Conservation (phyloP, 2,329 filamentous ascomycete genomes). For the Penicillium italicum region DNA sequence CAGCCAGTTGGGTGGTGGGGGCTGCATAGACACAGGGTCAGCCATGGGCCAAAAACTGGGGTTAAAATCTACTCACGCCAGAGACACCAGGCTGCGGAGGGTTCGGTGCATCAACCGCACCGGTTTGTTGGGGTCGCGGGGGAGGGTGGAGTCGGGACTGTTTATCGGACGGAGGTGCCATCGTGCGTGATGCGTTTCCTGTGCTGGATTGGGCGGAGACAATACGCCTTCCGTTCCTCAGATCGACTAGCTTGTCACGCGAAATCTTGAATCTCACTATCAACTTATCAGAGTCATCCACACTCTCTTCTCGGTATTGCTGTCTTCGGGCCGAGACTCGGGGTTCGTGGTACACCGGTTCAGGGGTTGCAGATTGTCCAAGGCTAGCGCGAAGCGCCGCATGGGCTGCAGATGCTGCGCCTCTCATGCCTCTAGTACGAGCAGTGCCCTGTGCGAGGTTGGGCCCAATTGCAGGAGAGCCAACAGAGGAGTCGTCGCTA, state of each 20-base stretch:
- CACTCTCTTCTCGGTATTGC: constrained; percentile 72
- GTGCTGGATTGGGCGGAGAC: constrained; percentile 53
- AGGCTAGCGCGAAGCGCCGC: constrained; percentile 74
- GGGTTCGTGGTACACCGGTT: constrained; percentile 68
- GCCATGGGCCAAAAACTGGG: constrained; percentile 14
- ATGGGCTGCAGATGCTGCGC: constrained; percentile 80
- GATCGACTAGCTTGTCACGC: constrained; percentile 59
- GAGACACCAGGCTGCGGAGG: constrained; percentile 42
- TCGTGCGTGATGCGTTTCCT: constrained; percentile 53
- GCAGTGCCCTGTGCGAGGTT: constrained; percentile 68
- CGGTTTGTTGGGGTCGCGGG: constrained; percentile 38
- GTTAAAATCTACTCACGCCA: constrained; percentile 41
- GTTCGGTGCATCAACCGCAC: constrained; percentile 46
- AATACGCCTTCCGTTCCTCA: constrained; percentile 21
- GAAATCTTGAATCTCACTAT: constrained; percentile 72
- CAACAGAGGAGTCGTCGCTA: constrained; percentile 79
- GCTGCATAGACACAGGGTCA: constrained; percentile 50
- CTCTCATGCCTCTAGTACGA: constrained; percentile 81
- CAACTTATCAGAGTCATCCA: constrained; percentile 66
- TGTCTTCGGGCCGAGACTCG: constrained; percentile 62
- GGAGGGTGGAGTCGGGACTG: constrained; percentile 28
- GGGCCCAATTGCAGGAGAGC: constrained; percentile 76
- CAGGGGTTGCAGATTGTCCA: constrained; percentile 84
- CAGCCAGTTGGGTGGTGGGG: constrained; percentile 84
- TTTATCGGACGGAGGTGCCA: constrained; percentile 45